These are phyloP conservation scores for Aurinia saxatilis DNA, from an alignment of 345 rosid genomes.

Conservation along the genomic window DNA sequence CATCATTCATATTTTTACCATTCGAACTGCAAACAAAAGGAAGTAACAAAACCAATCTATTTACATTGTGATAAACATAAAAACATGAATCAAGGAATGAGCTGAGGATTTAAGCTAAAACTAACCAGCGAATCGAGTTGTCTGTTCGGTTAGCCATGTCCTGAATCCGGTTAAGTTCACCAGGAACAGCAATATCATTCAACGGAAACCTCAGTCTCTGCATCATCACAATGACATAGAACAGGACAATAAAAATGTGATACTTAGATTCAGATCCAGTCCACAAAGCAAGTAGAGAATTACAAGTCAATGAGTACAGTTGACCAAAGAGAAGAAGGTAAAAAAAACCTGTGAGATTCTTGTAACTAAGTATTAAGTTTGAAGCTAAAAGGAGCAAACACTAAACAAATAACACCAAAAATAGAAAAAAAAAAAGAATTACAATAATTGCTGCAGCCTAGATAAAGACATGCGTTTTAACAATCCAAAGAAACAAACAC, in stretches of 20 bases:
- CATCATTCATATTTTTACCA: constrained; percentile 55
- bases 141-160: constrained; percentile 30
- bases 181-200: constrained; percentile 9
- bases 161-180: constrained; percentile 12
- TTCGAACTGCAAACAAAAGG: constrained; percentile 38
- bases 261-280: constrained; percentile 16
- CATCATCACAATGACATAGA: constrained; percentile 9
- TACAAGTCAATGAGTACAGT: background rate
- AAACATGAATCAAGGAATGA: background rate
- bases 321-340: background rate
- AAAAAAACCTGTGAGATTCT: background rate
- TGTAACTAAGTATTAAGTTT: background rate
- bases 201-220: constrained; percentile 3
- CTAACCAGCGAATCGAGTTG: constrained; percentile 24
- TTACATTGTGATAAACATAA: background rate
- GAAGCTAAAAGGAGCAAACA: constrained; percentile 10
- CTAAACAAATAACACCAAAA: background rate
- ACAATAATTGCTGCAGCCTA: background rate
- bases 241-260: background rate
- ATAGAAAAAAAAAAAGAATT: background rate
- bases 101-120: background rate
- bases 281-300: background rate
- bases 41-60: background rate
- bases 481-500: background rate
- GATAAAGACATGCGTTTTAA: background rate